phyloP scores from a whole-genome alignment of 495 filamentous ascomycete genomes.

The Saxophila tyrrhenica region DNA sequence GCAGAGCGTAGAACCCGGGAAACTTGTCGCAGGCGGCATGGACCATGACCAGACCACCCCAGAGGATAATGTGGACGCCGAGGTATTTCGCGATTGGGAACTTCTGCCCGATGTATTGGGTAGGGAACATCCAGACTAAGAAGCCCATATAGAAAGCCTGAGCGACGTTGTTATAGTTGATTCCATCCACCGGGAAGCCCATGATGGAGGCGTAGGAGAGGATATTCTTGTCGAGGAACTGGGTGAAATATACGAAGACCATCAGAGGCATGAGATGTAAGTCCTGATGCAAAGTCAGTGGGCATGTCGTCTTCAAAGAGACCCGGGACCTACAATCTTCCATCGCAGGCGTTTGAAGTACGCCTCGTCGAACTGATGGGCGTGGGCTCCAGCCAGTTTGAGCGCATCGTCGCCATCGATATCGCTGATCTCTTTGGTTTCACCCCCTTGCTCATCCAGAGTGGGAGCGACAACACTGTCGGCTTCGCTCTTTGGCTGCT shows the following conservation, averaged over 20 bases:
- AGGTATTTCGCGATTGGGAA: conserved; percentile 18
- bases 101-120: conserved; percentile 15
- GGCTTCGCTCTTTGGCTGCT: too few relatives aligned
- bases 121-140: conserved; percentile 11
- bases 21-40: conserved; percentile 17
- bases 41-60: conserved; percentile 14
- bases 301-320: too few relatives aligned
- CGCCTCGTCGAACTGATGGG: conserved; percentile 3
- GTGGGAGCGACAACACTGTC: too few relatives aligned
- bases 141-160: conserved; percentile 17
- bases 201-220: conserved; percentile 21
- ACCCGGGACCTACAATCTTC: conserved; percentile 4
- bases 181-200: conserved; percentile 15
- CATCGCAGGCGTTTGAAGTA: neutral
- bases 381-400: neutral
- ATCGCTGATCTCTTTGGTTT: too few relatives aligned
- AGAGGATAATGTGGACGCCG: conserved; percentile 18
- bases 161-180: conserved; percentile 15
- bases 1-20: conserved; percentile 13
- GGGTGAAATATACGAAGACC: conserved; percentile 19
- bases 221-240: conserved; percentile 27
- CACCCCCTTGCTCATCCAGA: too few relatives aligned
- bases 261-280: conserved; percentile 12
- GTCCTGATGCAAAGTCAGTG: too few relatives aligned
- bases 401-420: conserved; percentile 8